A percentile compares a stretch with the other conserved stretches of the same genome.
phyloP scores from a whole-genome alignment of 495 filamentous ascomycete species.

The Neurospora cerealis region DNA sequence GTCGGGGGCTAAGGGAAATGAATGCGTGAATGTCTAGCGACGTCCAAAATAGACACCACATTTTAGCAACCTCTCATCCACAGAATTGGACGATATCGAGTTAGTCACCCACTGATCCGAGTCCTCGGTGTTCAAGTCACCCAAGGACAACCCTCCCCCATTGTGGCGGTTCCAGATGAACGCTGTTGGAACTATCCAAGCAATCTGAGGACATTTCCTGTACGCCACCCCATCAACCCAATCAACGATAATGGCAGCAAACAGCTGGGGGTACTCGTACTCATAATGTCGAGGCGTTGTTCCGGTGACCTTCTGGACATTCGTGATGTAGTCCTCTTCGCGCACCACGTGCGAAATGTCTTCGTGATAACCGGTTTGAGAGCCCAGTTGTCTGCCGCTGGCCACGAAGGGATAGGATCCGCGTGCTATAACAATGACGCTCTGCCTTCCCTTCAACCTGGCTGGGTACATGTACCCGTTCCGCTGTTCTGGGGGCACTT shows the following conservation, averaged over 20 bases:
- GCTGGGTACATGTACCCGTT: neutral
- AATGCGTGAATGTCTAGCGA: too few relatives aligned
- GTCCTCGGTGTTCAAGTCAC: neutral
- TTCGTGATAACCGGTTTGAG: too few relatives aligned
- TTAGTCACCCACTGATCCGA: neutral
- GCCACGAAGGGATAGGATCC: neutral
- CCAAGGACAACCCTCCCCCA: neutral
- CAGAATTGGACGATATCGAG: neutral
- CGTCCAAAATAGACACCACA: neutral
- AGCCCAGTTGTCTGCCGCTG: neutral
- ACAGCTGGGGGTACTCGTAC: neutral
- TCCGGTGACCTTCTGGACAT: fast-evolving
- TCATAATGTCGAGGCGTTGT: neutral
- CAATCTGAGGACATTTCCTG: neutral
- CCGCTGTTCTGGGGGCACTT: neutral
- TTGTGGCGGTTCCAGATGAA: neutral
- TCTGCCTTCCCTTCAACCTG: neutral
- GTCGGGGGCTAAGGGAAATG: too few relatives aligned
- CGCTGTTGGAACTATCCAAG: neutral
- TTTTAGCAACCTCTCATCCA: neutral
- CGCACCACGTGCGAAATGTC: too few relatives aligned
- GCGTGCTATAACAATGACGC: neutral
- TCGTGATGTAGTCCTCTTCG: neutral
- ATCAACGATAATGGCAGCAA: neutral
- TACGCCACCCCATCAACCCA: neutral